Base-by-base conservation (phyloP, 208 protist species). In the Plasmodiophora brassicae region DNA sequence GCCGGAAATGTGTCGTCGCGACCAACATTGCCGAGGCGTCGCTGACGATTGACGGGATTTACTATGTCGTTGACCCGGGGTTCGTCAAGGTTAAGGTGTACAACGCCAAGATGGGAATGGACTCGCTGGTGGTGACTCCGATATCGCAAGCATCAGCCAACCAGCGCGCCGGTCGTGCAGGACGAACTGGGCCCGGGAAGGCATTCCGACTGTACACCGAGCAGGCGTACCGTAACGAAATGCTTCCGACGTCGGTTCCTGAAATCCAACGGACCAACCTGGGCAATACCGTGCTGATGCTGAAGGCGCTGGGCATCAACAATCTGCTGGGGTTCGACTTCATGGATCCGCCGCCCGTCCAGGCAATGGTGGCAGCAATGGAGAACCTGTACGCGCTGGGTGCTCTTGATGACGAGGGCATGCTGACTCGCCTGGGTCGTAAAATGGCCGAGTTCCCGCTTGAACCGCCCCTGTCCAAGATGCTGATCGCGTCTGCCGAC, bases 21-120 rank as follows among this genome's bases (percentile, higher is more conserved):
- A 99, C 98, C 36, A 99, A 99, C 92, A 99, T 99, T 91, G 98
- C 98, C 45, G 98, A 99, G 88, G 99, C 98, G 0, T 99, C 97
- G 45, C 95, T 99, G 85, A 99, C 98, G 0, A 99, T 99, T 87
- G 97, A 99, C 92, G 98, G 98, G 83, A 93, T 92, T 85, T 60
- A 84, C 43, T 92, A 91, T 44, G 91, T 93, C 25, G 89, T 93
- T 46, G 91, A 93, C 65, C 87, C 91, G n/a, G 90, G 87, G 44
- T 86, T 89, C 72, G 50, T 72, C 8, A 89, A 89, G 85, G 87
- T 0, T 88, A 78, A 50, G 53, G 1, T 91, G 54, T 99, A 97
- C 94, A 97, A 98, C 93, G 92, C 97, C 5, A 94, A 95, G 87
- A 95, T 96, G 20, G 97, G 97, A 89, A 97, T 98, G 91, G 97